These are phyloP conservation scores for Heteromeles arbutifolia DNA, from an alignment of 306 rosid genomes.

Conservation along the genomic window DNA sequence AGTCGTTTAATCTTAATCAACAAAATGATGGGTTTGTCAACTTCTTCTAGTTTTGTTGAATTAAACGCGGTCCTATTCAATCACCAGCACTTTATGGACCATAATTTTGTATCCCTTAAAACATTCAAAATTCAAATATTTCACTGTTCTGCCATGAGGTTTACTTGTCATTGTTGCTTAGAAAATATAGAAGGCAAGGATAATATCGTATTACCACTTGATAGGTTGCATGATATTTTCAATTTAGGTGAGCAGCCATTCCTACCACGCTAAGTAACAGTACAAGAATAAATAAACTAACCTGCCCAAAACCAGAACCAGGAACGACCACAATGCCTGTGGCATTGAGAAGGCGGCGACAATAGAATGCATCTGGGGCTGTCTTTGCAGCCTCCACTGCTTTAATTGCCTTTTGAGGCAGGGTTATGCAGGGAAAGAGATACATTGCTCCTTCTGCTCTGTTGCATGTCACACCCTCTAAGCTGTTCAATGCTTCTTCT, in stretches of 20 bases:
- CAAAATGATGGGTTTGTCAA: background rate
- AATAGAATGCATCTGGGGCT: constrained; percentile 75
- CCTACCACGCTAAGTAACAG: background rate
- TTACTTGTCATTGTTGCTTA: background rate
- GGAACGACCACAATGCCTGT: constrained; percentile 87
- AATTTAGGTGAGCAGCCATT: background rate
- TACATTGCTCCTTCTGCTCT: constrained; percentile 95
- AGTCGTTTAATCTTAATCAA: background rate
- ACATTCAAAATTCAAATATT: background rate
- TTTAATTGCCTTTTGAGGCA: constrained; percentile 69
- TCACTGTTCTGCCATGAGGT: background rate
- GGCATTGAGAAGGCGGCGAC: constrained; percentile 61
- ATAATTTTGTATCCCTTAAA: background rate
- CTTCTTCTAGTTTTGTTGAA: background rate
- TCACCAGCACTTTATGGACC: background rate
- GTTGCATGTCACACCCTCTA: constrained; percentile 85
- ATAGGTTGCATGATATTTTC: background rate
- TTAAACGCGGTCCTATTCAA: background rate
- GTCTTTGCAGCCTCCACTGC: constrained; percentile 61
- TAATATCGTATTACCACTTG: background rate
- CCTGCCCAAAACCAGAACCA: constrained; percentile 96
- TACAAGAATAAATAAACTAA: constrained; percentile 19
- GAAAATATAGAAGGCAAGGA: background rate
- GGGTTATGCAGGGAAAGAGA: constrained; percentile 57
- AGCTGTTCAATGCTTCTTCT: constrained; percentile 63